Base-by-base conservation (phyloP, 257 asterid genomes). In the Nicotiana sylvestris region DNA sequence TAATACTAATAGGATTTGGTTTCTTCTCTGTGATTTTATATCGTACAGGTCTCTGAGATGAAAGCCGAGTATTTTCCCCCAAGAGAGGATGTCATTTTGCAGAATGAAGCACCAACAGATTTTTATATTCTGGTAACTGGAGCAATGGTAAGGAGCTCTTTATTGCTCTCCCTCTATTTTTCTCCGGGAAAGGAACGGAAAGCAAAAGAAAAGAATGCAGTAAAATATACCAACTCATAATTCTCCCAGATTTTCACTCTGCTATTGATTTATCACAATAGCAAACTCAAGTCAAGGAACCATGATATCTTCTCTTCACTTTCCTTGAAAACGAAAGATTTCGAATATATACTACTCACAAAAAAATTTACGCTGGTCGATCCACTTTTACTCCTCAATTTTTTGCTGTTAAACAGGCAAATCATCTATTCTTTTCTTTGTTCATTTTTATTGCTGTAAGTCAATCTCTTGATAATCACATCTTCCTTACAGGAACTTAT, bases 61-160 rank as follows among this genome's bases (percentile, higher is more conserved):
- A 91, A 90, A 83, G 94, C 94, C 1, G 96, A 93, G 86, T 93
- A 88, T 85, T 93, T 91, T 81, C 94, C 97, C 15, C 96, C 94
- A 11, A 86, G 86, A 84, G 97, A 93, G 87, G 96, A 91, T 84
- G 89, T 93, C 57, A 90, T 93, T 82, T 86, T 93, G 86, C 93
- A 88, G 80, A 93, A 93, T 69, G 97, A 93, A 88, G 94, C 97
- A 39, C 97, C 97, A 1, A 88, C 94, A 4, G 92, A 93, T 87
- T 82, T 93, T 39, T 93, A 93, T 82, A 88, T 93, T 83, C 86
- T 93, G 85, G 96, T 93, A 61, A 76, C 88, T 51, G 97, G 97
- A 67, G 86, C 94, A 82, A 91, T 93, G 93, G 97, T 92, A 89
- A 70, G 84, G 25, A 64, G 68, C 81, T 66, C 51, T 65, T 6